Evolutionary conservation across 306 rosid species (phyloP).

Genomic region (Abrus precatorius): DNA sequence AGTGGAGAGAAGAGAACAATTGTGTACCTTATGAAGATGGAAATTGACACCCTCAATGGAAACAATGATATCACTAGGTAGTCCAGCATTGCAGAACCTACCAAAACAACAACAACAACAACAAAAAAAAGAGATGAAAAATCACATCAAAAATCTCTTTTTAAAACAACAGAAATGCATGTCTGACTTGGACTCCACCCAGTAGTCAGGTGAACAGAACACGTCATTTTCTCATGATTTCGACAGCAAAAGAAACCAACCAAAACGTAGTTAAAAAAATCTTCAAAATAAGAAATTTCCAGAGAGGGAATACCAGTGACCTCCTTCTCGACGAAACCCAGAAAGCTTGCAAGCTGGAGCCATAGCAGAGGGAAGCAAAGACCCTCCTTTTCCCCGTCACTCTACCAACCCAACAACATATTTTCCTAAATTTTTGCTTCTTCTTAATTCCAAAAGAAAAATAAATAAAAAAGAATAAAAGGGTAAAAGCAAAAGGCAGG

Average conservation of each 20-base stretch:
- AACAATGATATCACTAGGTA: conserved; percentile 76
- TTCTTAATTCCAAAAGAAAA: not conserved
- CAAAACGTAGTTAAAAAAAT: not conserved
- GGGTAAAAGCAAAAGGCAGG: conserved; percentile 21
- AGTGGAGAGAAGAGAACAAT: conserved; percentile 19
- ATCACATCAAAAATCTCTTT: conserved; percentile 37
- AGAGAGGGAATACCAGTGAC: conserved; percentile 70
- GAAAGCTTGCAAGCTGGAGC: conserved; percentile 84
- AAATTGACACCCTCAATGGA: conserved; percentile 69
- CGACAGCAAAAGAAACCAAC: conserved; percentile 21
- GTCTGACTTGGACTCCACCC: conserved; percentile 44
- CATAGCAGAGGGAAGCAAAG: conserved; percentile 61
- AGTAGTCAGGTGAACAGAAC: conserved; percentile 33
- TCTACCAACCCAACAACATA: conserved; percentile 59
- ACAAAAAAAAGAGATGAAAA: conserved; percentile 2
- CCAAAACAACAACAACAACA: conserved; percentile 37
- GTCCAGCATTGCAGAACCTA: conserved; percentile 78
- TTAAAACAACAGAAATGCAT: conserved; percentile 31
- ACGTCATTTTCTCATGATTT: conserved; percentile 34
- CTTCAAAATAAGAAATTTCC: conserved; percentile 5
- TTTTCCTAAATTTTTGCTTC: conserved; percentile 48
- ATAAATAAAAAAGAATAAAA: conserved; percentile 35
- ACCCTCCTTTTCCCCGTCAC: conserved; percentile 40
- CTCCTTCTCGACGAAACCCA: conserved; percentile 78
- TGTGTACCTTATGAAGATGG: conserved; percentile 86